Base-by-base conservation (phyloP, 2,329 filamentous ascomycete genomes). In the Chaetomium olivaceum region DNA sequence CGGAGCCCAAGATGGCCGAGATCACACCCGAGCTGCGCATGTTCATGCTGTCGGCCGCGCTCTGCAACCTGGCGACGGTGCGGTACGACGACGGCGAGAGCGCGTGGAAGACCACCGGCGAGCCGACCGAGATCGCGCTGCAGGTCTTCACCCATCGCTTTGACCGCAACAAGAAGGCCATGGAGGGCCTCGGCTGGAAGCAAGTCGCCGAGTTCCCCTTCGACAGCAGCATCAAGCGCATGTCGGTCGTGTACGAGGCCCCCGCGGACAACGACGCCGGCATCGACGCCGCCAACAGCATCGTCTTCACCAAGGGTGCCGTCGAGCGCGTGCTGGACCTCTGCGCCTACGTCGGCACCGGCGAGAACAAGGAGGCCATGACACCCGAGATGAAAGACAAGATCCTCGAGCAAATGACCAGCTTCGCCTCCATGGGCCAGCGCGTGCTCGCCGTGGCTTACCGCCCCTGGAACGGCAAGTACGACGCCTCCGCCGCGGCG, bases 71-170 rank as follows among this genome's bases (percentile, higher is more conserved):
- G 36, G 81, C 85, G n/a, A 87, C 84, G 1, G 84, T 87, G 12
- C 80, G 84, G 52, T 82, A 80, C 62, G 84, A 85, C 55, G 79
- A 85, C 0, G 80, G 82, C n/a, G 80, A 83, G 31, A 77, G 79
- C 31, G 80, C 80, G 67, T 91, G 89, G 89, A 83, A 87, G 71
- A 87, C 87, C 1, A 86, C 86, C 14, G 89, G 89, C 14, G 88
- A 91, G 72, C 88, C 89, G 0, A 92, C 90, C 1, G 90, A 93
- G 73, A 89, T 92, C 70, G 90, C 91, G 1, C 83, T 93, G 6
- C 89, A 92, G 70, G 88, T 93, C 8, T 90, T 93, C 71, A 85
- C 90, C 2, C 85, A 88, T 71, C 87, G 90, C 48, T 91, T 92
- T 74, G 79, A 82, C 55, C 79, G 80, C 27, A 84, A 85, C 50